Base-by-base conservation (phyloP, 2,329 filamentous ascomycete species). In the Coniochaeta pulveracea region DNA sequence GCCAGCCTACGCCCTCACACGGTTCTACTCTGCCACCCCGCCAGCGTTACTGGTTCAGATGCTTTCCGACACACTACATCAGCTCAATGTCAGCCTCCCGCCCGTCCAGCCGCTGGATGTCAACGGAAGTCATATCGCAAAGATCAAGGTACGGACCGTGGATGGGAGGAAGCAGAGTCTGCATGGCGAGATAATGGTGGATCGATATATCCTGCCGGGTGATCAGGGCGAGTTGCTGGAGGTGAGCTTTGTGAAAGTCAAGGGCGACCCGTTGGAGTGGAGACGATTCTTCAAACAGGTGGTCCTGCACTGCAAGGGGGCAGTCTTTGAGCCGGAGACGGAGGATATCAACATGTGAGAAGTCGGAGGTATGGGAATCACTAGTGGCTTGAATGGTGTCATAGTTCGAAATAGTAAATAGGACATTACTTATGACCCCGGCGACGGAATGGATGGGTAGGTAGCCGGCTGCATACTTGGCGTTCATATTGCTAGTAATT, bases 211-310 rank as follows among this genome's bases (percentile, higher is more conserved):
- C 26, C 66, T 80, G 42, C 70, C 61, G 2, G 63, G 66, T 34
- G 61, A 61, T 8, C 60, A 58, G 43, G n/a, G n/a, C n/a, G 60
- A 82, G 39, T 57, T 89, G 19, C 68, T 88, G 16, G 88, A 95
- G 54, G 83, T 95, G 18, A 72, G 85, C 33, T 96, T 98, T 52
- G 73, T 93, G 43, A 98, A 98, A 61, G 71, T 84, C 34, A 95
- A 94, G 61, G 91, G 91, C 5, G 91, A 98, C 61, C 91, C 91
- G 5, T 60, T 98, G 32, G 89, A 96, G 61, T 98, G 93, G 91
- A 74, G 91, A 39, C 68, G 91, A 21, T 85, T 98, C 53, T 98
- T 98, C 66, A 98, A 98, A 61, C 88, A 85, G 56, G 73, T 95
- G n/a, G 84, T 84, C 19, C 66, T 93, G 41, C 64, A 89, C 39